Conservation (phyloP, 257 asterid species). For the Apocynum venetum region DNA sequence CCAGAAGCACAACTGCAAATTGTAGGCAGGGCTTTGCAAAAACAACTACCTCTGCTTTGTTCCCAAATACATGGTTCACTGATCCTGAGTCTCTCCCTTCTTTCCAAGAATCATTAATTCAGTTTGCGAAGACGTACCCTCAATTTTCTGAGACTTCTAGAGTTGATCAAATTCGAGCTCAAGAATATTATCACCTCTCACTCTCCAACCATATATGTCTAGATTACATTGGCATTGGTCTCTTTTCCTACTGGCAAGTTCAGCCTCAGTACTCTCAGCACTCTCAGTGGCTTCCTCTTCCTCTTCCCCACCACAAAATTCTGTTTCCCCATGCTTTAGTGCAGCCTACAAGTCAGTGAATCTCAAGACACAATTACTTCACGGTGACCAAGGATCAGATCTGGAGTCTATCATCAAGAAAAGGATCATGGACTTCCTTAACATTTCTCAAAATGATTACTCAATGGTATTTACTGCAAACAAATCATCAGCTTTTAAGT, state of each 20-base stretch:
- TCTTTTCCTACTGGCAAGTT: conserved; percentile 69
- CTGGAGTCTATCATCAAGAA: conserved; percentile 60
- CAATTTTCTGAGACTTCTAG: conserved; percentile 53
- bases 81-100: conserved; percentile 80
- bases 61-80: conserved; percentile 64
- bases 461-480: conserved; percentile 78
- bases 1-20: conserved; percentile 48
- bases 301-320: conserved; percentile 16
- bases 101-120: conserved; percentile 51
- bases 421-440: conserved; percentile 69
- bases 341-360: conserved; percentile 54
- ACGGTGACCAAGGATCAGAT: conserved; percentile 55
- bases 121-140: conserved; percentile 64
- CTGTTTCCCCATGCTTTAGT: conserved; percentile 47
- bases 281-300: conserved; percentile 28
- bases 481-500: conserved; percentile 75
- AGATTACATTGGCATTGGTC: conserved; percentile 84
- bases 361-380: conserved; percentile 64
- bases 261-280: conserved; percentile 21
- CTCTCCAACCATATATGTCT: conserved; percentile 62
- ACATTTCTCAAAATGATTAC: conserved; percentile 58
- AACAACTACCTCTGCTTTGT: conserved; percentile 51
- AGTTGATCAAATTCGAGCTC: conserved; percentile 65
- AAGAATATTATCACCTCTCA: conserved; percentile 60
- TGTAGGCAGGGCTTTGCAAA: conserved; percentile 53